A percentile compares a stretch with the other conserved stretches of the same genome.
phyloP scores from a whole-genome alignment of 257 asterid species.

The Penstemon barbatus region DNA sequence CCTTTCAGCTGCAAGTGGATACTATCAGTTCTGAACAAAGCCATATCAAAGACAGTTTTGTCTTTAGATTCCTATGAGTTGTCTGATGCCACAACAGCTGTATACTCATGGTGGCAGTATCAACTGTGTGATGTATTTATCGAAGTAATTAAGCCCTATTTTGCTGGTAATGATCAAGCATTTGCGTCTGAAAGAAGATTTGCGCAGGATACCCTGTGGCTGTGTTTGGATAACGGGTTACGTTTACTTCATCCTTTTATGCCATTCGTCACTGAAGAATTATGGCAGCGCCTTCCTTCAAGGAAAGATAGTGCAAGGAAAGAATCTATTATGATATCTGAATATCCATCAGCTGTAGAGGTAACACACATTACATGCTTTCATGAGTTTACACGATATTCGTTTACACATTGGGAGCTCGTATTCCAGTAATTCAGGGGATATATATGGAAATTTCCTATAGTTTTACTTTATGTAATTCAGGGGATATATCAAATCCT shows the following conservation, averaged over 20 bases:
- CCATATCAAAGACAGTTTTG: constrained; percentile 66
- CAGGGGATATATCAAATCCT: not conserved
- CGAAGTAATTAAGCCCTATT: constrained; percentile 91
- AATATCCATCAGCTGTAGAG: constrained; percentile 72
- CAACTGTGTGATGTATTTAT: constrained; percentile 92
- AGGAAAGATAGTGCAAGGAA: constrained; percentile 55
- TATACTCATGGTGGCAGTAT: constrained; percentile 90
- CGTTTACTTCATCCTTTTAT: constrained; percentile 91
- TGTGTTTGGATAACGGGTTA: constrained; percentile 84
- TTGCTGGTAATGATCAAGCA: constrained; percentile 51
- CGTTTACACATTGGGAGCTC: constrained; percentile 13
- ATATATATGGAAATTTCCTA: too few species aligned
- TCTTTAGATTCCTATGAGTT: constrained; percentile 75
- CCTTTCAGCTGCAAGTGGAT: constrained; percentile 98
- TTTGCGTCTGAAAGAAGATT: constrained; percentile 47
- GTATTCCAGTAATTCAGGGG: too few species aligned
- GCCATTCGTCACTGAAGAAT: constrained; percentile 94
- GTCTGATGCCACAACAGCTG: constrained; percentile 90
- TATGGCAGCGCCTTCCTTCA: constrained; percentile 97
- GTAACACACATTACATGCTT: constrained; percentile 32
- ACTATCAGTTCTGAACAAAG: constrained; percentile 80
- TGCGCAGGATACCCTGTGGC: constrained; percentile 90
- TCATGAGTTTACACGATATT: not conserved
- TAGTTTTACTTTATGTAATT: too few species aligned
- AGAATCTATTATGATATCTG: constrained; percentile 80